Percentiles rank a stretch among this genome's conserved stretches.
Evolutionary conservation across 495 filamentous ascomycete species (phyloP).

Genomic region (Aspergillus sclerotioniger): DNA sequence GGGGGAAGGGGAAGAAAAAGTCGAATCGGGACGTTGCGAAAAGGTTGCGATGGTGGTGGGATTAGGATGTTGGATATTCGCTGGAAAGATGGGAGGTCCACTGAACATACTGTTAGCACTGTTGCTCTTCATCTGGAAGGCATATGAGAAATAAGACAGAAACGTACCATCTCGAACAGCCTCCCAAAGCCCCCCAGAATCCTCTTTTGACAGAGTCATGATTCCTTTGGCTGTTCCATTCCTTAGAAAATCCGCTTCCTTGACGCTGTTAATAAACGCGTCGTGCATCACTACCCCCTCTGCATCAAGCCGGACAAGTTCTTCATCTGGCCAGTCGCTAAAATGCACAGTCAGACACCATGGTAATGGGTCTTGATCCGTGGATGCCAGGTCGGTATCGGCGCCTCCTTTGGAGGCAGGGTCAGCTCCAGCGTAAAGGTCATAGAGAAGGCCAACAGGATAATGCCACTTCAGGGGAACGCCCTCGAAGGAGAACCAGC

Average conservation of each 20-base stretch:
- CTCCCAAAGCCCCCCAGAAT: conserved; percentile 84
- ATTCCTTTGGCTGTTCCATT: conserved; percentile 90
- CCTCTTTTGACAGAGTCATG: conserved; percentile 86
- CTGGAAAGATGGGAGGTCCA: conserved; percentile 69
- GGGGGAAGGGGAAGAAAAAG: conserved; percentile 79
- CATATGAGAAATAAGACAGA: neutral
- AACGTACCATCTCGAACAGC: conserved; percentile 73
- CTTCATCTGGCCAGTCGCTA: conserved; percentile 68
- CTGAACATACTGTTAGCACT: conserved; percentile 39
- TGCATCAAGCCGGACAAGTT: conserved; percentile 62
- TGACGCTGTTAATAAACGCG: conserved; percentile 89
- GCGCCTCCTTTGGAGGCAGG: conserved; percentile 42
- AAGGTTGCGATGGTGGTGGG: conserved; percentile 64
- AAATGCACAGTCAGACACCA: conserved; percentile 80
- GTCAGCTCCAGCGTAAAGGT: conserved; percentile 73
- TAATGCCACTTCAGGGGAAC: conserved; percentile 89
- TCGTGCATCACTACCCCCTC: conserved; percentile 67
- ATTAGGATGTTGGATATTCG: conserved; percentile 76
- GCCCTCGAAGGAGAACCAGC: conserved; percentile 70
- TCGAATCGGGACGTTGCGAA: conserved; percentile 80
- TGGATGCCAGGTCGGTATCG: conserved; percentile 8
- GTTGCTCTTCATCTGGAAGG: neutral
- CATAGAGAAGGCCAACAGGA: conserved; percentile 81
- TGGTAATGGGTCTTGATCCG: conserved; percentile 53
- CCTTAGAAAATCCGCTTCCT: conserved; percentile 91